phyloP scores from a whole-genome alignment of 1,284 basidiomycete species.

The Takashimella koratensis region DNA sequence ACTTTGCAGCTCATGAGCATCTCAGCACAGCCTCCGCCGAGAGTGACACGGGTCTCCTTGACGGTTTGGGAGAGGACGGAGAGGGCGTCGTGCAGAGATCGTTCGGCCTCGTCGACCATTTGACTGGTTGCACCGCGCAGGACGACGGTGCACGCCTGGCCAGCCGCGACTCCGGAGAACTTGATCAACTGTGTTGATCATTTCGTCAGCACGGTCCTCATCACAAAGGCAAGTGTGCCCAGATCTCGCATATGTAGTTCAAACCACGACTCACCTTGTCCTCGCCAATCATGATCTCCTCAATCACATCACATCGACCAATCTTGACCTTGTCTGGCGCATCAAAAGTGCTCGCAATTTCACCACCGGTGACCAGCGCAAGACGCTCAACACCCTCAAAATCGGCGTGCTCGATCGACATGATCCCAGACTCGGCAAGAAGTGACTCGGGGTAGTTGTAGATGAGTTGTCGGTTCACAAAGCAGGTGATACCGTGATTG shows the following conservation, averaged over 20 bases:
- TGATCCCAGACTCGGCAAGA: conserved; percentile 87
- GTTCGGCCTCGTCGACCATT: conserved; percentile 99
- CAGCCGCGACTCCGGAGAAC: conserved; percentile 97
- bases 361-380: conserved; percentile 94
- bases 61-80: conserved; percentile 97
- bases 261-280: conserved; percentile 75
- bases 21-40: conserved; percentile 96
- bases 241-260: neutral
- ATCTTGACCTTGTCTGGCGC: conserved; percentile 89
- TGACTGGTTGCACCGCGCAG: conserved; percentile 94
- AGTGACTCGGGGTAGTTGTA: conserved; percentile 99
- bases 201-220: neutral
- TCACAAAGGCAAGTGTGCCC: conserved; percentile 2
- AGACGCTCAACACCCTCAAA: conserved; percentile 98
- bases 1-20: conserved; percentile 96
- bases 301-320: conserved; percentile 89
- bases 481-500: conserved; percentile 91
- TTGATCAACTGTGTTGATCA: conserved; percentile 78
- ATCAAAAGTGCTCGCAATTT: conserved; percentile 96
- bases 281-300: conserved; percentile 99
- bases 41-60: conserved; percentile 88
- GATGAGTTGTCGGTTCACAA: conserved; percentile 97
- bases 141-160: conserved; percentile 98
- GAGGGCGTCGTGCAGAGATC: conserved; percentile 94
- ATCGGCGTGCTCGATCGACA: conserved; percentile 98